Evolutionary conservation across 768 basidiomycete species (phyloP).

Genomic region (Russula vinacea): DNA sequence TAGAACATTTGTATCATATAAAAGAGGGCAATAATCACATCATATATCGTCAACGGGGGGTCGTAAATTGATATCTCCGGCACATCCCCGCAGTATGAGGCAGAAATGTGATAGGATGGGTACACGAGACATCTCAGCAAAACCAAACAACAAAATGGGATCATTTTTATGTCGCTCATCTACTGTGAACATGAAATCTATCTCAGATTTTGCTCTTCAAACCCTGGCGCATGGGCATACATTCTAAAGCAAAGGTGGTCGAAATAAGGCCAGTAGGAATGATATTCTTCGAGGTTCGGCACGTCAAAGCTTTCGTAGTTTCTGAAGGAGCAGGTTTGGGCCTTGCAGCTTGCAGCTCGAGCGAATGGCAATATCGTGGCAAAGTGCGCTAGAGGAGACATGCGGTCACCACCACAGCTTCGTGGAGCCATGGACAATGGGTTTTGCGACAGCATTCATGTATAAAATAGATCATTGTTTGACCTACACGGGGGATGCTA

Average conservation of each 20-base stretch:
- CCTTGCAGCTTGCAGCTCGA: not conserved
- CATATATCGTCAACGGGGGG: conserved; percentile 21
- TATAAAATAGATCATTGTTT: not conserved
- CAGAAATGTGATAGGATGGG: not conserved
- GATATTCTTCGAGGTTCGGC: not conserved
- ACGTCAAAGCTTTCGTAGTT: not conserved
- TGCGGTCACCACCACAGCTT: not conserved
- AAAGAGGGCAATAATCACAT: conserved; percentile 17
- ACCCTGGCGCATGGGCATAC: not conserved
- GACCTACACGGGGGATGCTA: not conserved
- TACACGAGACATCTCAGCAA: no score
- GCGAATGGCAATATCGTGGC: not conserved
- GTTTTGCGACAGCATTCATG: not conserved
- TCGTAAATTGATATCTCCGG: not conserved
- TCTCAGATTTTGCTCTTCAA: not conserved
- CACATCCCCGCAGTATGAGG: not conserved
- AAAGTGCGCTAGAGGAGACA: not conserved
- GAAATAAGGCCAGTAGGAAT: no score
- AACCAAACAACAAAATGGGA: no score
- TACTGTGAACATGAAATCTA: not conserved
- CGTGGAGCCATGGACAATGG: not conserved
- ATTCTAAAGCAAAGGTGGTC: not conserved
- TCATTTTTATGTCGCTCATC: no score
- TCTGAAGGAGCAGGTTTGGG: not conserved
- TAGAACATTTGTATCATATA: conserved; percentile 37